Evolutionary conservation across 2,329 filamentous ascomycete species (phyloP), one percentile per base, ranked within the genome.

Genomic region (Ramichloridium luteum): DNA sequence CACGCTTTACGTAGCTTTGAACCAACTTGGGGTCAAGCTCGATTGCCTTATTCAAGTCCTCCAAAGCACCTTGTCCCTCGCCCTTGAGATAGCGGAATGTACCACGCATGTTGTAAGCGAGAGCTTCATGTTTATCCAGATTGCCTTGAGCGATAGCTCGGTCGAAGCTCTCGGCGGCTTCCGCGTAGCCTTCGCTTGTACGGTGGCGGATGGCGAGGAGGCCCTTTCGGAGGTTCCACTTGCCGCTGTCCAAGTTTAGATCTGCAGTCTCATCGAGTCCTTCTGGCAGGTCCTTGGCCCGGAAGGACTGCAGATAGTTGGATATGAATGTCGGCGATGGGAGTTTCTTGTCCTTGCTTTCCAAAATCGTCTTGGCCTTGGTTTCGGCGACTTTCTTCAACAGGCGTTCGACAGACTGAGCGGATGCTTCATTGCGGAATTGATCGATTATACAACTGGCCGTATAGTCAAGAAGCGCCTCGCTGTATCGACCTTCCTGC

Each of bases 241-340:
- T 80, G 48, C 86, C 88, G 27, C 76, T 82, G 27, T 79, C 74
- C 47, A 86, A 74, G 25, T 74, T 61, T 29, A 94, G 60, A 44
- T 93, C 83, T n/a, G 68, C 74, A 5, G 74, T 70, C 46, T 92
- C 83, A 38, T 88, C 85, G 31, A 98, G 67, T 9, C 84, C 88
- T 39, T 68, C 74, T 3, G 90, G 88, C 2, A 83, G 72, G 28
- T 75, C 68, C 64, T 80, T 82, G 37, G 77, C 68, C 38, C 90
- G 80, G 80, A 98, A 98, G 65, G 88, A 96, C 64, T 96, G 88
- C 17, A 98, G 78, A 60, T 98, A 98, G 68, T 98, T 98, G 54
- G 85, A 84, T 45, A 98, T 86, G 49, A 96, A 98, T 9, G 86
- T 94, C 16, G 90, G 80, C 60, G 86, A 94, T 13, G 90, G 90